phyloP scores from a whole-genome alignment of 208 protist species.

The Leishmania major region DNA sequence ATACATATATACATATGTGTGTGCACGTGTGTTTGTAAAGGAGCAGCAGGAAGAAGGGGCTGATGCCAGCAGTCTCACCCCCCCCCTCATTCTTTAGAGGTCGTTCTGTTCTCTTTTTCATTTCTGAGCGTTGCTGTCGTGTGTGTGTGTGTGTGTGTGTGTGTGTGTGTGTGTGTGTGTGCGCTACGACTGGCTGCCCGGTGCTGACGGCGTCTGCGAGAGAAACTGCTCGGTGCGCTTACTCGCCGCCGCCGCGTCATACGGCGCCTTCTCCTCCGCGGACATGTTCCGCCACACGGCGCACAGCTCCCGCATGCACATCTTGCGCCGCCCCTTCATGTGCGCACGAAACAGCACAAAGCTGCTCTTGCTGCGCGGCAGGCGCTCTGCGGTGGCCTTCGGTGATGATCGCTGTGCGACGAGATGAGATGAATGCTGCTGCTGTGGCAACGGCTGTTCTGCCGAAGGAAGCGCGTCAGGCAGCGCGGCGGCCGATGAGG shows the following conservation, averaged over 20 bases:
- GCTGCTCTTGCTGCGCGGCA: slow-evolving; percentile 17
- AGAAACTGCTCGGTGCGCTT: slow-evolving; percentile 33
- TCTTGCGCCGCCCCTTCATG: slow-evolving; percentile 16
- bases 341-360: slow-evolving; percentile 38
- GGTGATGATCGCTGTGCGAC: background rate
- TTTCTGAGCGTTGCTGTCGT: background rate
- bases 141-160: background rate
- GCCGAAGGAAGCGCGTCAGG: background rate
- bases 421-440: background rate
- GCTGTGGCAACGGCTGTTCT: background rate
- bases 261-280: slow-evolving; percentile 51
- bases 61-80: background rate
- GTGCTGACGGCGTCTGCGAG: background rate
- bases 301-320: slow-evolving; percentile 19
- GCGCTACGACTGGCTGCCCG: background rate
- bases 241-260: slow-evolving; percentile 54
- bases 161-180: background rate
- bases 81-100: background rate
- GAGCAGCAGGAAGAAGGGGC: background rate
- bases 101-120: background rate
- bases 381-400: background rate
- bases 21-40: background rate
- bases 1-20: background rate
- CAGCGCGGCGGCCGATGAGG: background rate
- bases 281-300: slow-evolving; percentile 53